Percentiles rank a stretch among this genome's conserved stretches.
Conservation (phyloP, 202 grass and related monocot genomes). For the Cymbopogon flexuosus region DNA sequence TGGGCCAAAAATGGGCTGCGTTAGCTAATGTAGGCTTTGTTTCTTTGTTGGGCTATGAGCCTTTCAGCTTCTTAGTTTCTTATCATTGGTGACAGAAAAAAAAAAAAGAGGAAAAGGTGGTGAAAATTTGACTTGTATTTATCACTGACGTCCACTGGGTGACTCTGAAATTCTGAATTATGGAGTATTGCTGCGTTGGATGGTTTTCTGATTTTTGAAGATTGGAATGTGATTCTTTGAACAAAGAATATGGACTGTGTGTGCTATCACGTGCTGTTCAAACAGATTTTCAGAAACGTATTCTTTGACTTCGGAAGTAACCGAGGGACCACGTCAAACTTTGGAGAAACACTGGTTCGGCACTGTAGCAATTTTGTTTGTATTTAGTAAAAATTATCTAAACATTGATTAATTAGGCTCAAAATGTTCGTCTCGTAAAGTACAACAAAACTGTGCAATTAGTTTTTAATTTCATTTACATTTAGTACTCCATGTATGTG, state of each 20-base stretch:
- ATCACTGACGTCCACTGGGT: conserved; percentile 33
- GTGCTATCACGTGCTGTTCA: too few relatives aligned
- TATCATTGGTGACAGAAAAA: neutral
- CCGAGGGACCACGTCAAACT: too few relatives aligned
- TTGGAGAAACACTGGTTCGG: too few relatives aligned
- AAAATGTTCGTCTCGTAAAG: too few relatives aligned
- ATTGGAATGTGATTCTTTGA: neutral
- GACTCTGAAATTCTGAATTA: neutral
- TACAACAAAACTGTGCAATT: too few relatives aligned
- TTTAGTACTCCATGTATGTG: too few relatives aligned
- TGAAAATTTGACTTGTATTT: conserved; percentile 35
- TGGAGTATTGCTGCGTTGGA: neutral
- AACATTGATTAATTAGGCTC: too few relatives aligned
- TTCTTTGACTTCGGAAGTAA: neutral
- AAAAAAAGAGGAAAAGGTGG: neutral
- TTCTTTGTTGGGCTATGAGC: neutral
- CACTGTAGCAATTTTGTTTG: too few relatives aligned
- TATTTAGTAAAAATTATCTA: too few relatives aligned
- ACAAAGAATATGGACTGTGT: neutral
- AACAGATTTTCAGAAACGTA: neutral
- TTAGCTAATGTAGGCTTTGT: conserved; percentile 30
- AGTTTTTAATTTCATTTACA: too few relatives aligned
- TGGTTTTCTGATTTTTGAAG: neutral
- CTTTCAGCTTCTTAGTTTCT: neutral
- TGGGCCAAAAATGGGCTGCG: conserved; percentile 26